Conservation (phyloP, 176 grass and related monocot species). For the Ensete glaucum region DNA sequence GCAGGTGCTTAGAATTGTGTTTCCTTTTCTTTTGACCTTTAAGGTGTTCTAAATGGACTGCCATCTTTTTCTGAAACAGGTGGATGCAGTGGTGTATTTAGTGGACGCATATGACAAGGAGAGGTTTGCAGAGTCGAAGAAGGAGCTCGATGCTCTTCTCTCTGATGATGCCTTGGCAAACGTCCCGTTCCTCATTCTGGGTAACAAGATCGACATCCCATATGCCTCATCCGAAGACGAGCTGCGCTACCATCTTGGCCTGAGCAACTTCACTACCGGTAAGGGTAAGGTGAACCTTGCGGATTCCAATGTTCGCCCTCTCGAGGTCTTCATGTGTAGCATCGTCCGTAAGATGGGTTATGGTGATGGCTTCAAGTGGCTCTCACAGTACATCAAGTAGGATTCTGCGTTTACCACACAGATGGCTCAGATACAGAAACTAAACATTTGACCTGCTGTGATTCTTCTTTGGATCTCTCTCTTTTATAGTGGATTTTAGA, state of each 20-base stretch:
- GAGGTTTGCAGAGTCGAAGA: slow-evolving; percentile 72
- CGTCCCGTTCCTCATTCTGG: slow-evolving; percentile 66
- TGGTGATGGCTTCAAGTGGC: slow-evolving; percentile 72
- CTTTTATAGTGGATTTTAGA: neutral
- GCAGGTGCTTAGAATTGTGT: too few relatives aligned
- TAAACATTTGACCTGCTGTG: neutral
- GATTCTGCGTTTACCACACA: neutral
- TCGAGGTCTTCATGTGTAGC: slow-evolving; percentile 91
- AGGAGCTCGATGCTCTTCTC: slow-evolving; percentile 61
- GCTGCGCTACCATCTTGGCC: slow-evolving; percentile 55
- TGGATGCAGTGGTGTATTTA: slow-evolving; percentile 79
- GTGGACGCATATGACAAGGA: slow-evolving; percentile 71
- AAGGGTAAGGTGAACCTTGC: slow-evolving; percentile 63
- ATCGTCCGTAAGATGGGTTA: slow-evolving; percentile 88
- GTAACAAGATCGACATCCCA: slow-evolving; percentile 83
- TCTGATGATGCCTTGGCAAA: slow-evolving; percentile 49
- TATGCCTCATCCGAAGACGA: slow-evolving; percentile 60
- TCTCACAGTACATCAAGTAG: slow-evolving; percentile 84
- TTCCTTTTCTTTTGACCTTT: too few relatives aligned
- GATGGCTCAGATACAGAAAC: neutral
- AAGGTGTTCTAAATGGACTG: too few relatives aligned
- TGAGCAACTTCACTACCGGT: slow-evolving; percentile 72
- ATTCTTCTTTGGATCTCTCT: neutral
- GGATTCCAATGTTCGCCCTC: slow-evolving; percentile 53
- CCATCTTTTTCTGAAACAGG: slow-evolving; percentile 24